Conservation (phyloP, 192 early-diverging fungal genomes). For the Gaertneriomyces semiglobifer region DNA sequence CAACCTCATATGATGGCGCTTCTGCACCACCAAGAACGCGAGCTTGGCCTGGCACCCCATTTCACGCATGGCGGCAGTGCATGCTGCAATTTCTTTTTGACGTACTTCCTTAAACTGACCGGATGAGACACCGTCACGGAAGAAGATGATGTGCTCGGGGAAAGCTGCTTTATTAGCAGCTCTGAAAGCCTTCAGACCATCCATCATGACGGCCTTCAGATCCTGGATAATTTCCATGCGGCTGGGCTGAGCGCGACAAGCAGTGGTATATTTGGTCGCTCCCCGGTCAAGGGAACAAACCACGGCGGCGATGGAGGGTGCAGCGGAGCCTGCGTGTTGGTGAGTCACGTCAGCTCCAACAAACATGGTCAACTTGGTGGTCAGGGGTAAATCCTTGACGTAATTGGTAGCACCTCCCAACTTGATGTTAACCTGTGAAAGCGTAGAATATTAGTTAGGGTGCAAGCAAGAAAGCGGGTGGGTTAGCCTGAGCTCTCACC, state of each 20-base stretch:
- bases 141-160: slow-evolving; percentile 56
- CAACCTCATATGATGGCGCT: slow-evolving; percentile 61
- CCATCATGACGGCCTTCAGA: slow-evolving; percentile 34
- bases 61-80: slow-evolving; percentile 40
- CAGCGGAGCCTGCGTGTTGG: slow-evolving; percentile 61
- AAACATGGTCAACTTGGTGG: slow-evolving; percentile 62
- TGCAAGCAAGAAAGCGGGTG: too few relatives aligned
- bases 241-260: slow-evolving; percentile 38
- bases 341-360: slow-evolving; percentile 89
- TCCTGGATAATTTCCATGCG: slow-evolving; percentile 48
- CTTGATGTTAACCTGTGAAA: slow-evolving; percentile 58
- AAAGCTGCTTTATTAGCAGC: slow-evolving; percentile 36
- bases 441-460: not conserved
- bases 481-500: slow-evolving; percentile 16
- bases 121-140: slow-evolving; percentile 65
- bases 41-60: slow-evolving; percentile 6
- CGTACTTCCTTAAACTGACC: slow-evolving; percentile 54
- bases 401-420: slow-evolving; percentile 54
- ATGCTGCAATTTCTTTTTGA: slow-evolving; percentile 46
- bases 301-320: slow-evolving; percentile 50
- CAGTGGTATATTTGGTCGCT: slow-evolving; percentile 36
- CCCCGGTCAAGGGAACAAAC: slow-evolving; percentile 39
- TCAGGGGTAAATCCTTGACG: slow-evolving; percentile 26
- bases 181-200: slow-evolving; percentile 35
- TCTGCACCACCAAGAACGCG: slow-evolving; percentile 55